Percentiles rank a stretch among this genome's conserved stretches.
phyloP scores from a whole-genome alignment of 2,329 filamentous ascomycete genomes.

The Epichloe gansuensis region DNA sequence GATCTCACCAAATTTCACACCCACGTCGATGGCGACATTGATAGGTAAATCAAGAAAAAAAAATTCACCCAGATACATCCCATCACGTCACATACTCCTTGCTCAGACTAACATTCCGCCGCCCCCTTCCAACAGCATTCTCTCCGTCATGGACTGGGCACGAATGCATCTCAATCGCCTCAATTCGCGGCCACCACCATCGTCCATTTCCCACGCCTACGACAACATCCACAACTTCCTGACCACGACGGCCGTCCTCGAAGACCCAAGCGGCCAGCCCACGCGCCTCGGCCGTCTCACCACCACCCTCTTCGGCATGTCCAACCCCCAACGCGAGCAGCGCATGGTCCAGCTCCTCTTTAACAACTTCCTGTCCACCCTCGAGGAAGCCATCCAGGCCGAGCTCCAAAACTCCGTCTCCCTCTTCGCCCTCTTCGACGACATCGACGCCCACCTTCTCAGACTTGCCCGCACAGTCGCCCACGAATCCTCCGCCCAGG shows the following conservation, averaged over 20 bases:
- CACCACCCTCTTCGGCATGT: constrained; percentile 65
- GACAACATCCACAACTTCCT: constrained; percentile 75
- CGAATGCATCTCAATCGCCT: constrained; percentile 68
- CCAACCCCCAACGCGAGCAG: constrained; percentile 67
- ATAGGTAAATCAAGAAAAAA: constrained; percentile 39
- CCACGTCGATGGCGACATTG: constrained; percentile 84
- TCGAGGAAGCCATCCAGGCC: constrained; percentile 78
- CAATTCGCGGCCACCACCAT: constrained; percentile 44
- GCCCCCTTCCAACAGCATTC: constrained; percentile 41
- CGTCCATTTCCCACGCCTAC: constrained; percentile 52
- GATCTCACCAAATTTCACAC: constrained; percentile 89
- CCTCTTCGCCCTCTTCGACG: constrained; percentile 81
- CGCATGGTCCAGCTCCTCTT: constrained; percentile 71
- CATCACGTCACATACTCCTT: too few species aligned
- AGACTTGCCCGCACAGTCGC: constrained; percentile 77
- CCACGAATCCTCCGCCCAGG: constrained; percentile 70
- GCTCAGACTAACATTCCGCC: neutral
- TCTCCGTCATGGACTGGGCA: constrained; percentile 95
- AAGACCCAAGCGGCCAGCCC: constrained; percentile 40
- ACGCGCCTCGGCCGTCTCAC: constrained; percentile 58
- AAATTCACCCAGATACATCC: too few species aligned
- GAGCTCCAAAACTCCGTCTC: constrained; percentile 70
- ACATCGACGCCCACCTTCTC: constrained; percentile 79
- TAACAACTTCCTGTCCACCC: constrained; percentile 70
- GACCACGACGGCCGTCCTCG: constrained; percentile 47